phyloP scores from a whole-genome alignment of 2,329 filamentous ascomycete species.

The Aspergillus brunneoviolaceus region DNA sequence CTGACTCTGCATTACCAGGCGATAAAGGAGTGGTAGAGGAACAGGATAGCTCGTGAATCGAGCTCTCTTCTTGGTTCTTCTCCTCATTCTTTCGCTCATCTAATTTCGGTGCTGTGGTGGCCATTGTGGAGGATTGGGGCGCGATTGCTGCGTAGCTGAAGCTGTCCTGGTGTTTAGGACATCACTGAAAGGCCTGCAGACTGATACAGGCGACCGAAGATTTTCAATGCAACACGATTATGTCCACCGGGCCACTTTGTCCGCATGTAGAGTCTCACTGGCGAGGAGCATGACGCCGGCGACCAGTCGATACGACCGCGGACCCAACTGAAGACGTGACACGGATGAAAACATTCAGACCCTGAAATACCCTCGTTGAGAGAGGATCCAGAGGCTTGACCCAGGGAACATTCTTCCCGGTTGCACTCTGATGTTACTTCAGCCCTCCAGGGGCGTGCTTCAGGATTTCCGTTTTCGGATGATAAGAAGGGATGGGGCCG shows the following conservation, averaged over 20 bases:
- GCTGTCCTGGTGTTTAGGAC: not conserved
- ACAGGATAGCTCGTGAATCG: not conserved
- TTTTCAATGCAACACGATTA: not conserved
- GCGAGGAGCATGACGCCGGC: not conserved
- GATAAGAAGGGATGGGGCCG: not conserved
- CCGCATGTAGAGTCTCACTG: not conserved
- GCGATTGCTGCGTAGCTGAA: not conserved
- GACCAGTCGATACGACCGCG: not conserved
- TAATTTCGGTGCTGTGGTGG: not conserved
- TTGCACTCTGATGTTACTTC: not conserved
- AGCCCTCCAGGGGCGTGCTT: not conserved
- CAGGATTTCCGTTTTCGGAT: not conserved
- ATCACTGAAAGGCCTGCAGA: not conserved
- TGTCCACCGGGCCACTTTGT: not conserved
- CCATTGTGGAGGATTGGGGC: not conserved
- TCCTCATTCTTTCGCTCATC: not conserved
- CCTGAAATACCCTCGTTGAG: not conserved
- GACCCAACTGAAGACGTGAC: not conserved
- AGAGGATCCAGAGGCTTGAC: not conserved
- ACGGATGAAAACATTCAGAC: not conserved
- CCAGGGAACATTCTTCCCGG: not conserved
- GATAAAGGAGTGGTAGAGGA: not conserved
- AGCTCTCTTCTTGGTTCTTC: not conserved
- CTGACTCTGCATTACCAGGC: not conserved
- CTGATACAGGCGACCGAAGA: not conserved